Conservation (phyloP, 768 basidiomycete species). For the Auricularia cornea region DNA sequence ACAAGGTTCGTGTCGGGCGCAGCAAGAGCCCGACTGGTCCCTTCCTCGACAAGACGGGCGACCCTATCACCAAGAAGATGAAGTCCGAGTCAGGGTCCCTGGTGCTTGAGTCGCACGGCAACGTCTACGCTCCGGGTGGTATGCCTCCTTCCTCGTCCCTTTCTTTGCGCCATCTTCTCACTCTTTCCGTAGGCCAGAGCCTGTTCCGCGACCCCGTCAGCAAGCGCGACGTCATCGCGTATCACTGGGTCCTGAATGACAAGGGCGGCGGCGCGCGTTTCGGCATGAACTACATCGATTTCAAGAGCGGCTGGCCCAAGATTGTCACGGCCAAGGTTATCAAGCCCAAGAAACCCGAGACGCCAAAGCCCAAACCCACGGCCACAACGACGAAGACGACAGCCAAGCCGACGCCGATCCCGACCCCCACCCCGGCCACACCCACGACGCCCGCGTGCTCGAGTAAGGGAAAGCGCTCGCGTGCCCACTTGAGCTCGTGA, state of each 20-base stretch:
- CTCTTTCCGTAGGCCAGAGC: neutral
- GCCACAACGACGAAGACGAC: too few species aligned
- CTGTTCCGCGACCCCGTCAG: neutral
- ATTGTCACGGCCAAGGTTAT: neutral
- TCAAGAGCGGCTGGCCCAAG: neutral
- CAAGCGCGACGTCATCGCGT: neutral
- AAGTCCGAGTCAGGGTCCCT: neutral
- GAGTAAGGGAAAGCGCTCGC: too few species aligned
- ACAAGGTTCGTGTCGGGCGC: neutral
- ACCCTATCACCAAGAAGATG: neutral
- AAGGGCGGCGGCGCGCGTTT: neutral
- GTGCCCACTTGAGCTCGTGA: too few species aligned
- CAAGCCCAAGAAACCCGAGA: neutral
- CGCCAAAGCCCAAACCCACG: neutral
- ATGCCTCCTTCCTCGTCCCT: neutral
- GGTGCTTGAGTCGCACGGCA: constrained; percentile 15
- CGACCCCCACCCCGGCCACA: too few species aligned
- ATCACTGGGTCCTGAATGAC: neutral
- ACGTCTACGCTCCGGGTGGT: constrained; percentile 21
- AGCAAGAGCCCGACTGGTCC: neutral
- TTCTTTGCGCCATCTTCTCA: too few species aligned
- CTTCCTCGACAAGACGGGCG: neutral
- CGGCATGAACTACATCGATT: neutral
- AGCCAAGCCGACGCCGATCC: too few species aligned
- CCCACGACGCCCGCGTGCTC: too few species aligned